phyloP scores from a whole-genome alignment of 1,139 yeast species.

The Candida frijolesensis region DNA sequence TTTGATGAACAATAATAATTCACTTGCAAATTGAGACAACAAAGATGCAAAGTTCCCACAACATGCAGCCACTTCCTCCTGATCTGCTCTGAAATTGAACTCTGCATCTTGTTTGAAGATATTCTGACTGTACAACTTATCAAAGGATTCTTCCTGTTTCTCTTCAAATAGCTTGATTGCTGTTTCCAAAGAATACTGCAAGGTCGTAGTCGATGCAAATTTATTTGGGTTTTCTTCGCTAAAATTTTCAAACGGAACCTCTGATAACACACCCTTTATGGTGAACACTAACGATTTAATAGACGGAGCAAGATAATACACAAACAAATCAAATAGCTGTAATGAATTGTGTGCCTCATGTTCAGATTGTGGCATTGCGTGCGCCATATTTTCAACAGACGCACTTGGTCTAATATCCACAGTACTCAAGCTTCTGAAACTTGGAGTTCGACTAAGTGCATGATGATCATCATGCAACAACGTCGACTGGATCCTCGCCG shows the following conservation, averaged over 20 bases:
- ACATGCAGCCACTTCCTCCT: slow-evolving; percentile 82
- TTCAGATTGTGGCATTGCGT: slow-evolving; percentile 27
- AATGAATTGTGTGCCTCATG: slow-evolving; percentile 13
- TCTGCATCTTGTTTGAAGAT: slow-evolving; percentile 45
- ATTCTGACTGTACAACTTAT: slow-evolving; percentile 59
- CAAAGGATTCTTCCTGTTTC: slow-evolving; percentile 61
- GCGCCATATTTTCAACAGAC: slow-evolving; percentile 28
- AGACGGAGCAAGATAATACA: slow-evolving; percentile 71
- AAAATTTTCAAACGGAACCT: slow-evolving; percentile 55
- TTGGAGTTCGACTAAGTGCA: slow-evolving; percentile 9
- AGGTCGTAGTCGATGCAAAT: slow-evolving; percentile 43
- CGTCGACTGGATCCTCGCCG: slow-evolving; percentile 68
- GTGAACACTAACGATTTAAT: slow-evolving; percentile 69
- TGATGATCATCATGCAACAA: slow-evolving; percentile 32
- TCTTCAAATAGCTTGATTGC: slow-evolving; percentile 59
- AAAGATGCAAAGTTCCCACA: slow-evolving; percentile 80
- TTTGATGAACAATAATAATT: slow-evolving; percentile 51
- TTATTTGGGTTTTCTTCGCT: slow-evolving; percentile 27
- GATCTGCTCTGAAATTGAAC: slow-evolving; percentile 55
- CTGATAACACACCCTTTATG: slow-evolving; percentile 59
- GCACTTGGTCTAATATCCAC: slow-evolving; percentile 22
- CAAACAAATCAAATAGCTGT: slow-evolving; percentile 66
- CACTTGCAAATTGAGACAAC: slow-evolving; percentile 63
- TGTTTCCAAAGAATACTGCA: slow-evolving; percentile 47
- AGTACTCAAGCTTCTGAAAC: slow-evolving; percentile 9